Evolutionary conservation across 805 yeast species (phyloP), one percentile per base, ranked within the genome.

Genomic region (Cyberlindnera sargentensis): DNA sequence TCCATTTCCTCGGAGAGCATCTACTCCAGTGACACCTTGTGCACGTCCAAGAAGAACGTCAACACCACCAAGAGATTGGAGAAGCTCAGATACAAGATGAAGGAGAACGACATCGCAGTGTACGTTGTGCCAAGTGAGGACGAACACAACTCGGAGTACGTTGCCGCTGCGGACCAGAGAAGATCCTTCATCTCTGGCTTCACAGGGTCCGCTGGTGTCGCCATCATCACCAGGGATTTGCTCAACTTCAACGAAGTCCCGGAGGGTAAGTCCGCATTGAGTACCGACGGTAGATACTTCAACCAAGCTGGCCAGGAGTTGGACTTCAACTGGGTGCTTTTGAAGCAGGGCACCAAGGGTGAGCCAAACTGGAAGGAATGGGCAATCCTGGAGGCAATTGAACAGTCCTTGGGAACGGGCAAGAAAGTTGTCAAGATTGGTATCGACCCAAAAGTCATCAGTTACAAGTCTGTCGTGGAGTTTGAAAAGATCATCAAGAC

Each of bases 241-340:
- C 53, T 70, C 34, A 63, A 65, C 29, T 64, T 69, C 54, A 71
- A 64, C 40, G 72, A 67, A 1, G 53, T 55, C 2, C 68, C 76
- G 24, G 66, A 65, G 8, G 87, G 88, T 1, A 75, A 78, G 38
- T 95, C 96, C 10, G 85, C 84, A 0, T 66, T 93, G 40, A 80
- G 95, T 7, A 93, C 99, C 0, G 99, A 93, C 64, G 98, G 98
- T 2, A 73, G 99, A 51, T 93, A 93, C 66, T 93, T 88, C 62
- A 69, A 86, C 46, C 99, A 93, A 65, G 98, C 98, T 1, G 78
- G 75, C 24, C 77, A 82, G 45, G 93, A 93, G 65, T 68, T 93
- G 43, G 95, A 87, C 60, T 57, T 64, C 33, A 79, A 80, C 56
- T 93, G 98, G 98, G 63, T 66, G 2, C 65, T 93, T 37, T 70